Evolutionary conservation across 164 flowering plant species (phyloP), one percentile per base, ranked within the genome.

Genomic region (Annona squamosa): DNA sequence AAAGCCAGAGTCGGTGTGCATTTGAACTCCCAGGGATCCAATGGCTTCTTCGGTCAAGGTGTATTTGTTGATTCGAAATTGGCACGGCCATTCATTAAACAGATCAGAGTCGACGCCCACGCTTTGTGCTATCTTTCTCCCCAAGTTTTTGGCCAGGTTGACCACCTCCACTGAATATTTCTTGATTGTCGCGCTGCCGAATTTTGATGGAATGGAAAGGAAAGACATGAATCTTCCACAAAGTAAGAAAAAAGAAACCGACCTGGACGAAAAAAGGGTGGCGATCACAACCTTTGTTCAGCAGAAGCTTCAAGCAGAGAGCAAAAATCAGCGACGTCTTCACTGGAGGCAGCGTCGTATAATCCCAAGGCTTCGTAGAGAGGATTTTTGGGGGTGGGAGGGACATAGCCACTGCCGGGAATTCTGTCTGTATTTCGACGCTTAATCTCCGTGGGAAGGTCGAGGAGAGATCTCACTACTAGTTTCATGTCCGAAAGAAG

Each of bases 1-100:
- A 77, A 92, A 90, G 45, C 97, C 87, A 0, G 94, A 85, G 71
- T 92, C 94, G 0, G 96, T 92, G 81, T 92, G 98, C 1, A 84
- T 80, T 7, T 77, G 82, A 0, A 89, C 87, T 0, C 92, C 92
- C 3, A 82, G 26, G 19, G 85, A 79, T 16, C 90, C 94, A 2
- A 92, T 75, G 43, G 82, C 72, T 74, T 87, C 86, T 1, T 78
- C 79, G 4, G 80, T 87, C 85, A 89, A 91, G 68, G 80, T 76
- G 86, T 92, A 92, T 68, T 87, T 89, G 88, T 91, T 92, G 9
- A 92, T 89, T 80, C 92, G 83, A 57, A 88, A 89, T 70, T 85
- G 92, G 71, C 89, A 87, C 19, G 87, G 75, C 97, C 97, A 92
- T 4, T 62, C 88, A 46, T 83, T 77, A 46, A 84, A 81, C 6